These are phyloP conservation scores for Kwoniella dendrophila DNA, from an alignment of 768 basidiomycete species.

Conservation along the genomic window DNA sequence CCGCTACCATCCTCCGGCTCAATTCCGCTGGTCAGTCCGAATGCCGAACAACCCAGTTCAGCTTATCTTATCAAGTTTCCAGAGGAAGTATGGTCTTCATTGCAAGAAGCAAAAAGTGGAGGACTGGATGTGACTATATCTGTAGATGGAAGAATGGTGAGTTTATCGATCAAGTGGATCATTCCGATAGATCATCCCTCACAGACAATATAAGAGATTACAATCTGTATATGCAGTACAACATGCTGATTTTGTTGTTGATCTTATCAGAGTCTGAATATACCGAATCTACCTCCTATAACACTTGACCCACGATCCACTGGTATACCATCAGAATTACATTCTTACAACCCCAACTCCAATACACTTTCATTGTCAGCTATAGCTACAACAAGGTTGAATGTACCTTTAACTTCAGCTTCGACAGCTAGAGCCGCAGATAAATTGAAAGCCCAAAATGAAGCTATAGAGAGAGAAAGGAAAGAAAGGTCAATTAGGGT, in stretches of 20 bases:
- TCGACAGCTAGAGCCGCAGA: conserved; percentile 25
- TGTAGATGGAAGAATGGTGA: conserved; percentile 25
- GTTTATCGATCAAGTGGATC: no score
- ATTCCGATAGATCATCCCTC: background rate
- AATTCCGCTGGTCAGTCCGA: conserved; percentile 6
- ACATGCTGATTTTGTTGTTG: no score
- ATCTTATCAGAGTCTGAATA: conserved; percentile 25
- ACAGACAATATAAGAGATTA: background rate
- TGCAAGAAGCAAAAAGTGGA: conserved; percentile 11
- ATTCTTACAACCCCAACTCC: conserved; percentile 18
- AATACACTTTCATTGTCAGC: conserved; percentile 24
- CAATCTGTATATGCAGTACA: background rate
- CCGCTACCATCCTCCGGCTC: conserved; percentile 12
- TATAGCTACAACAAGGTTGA: conserved; percentile 30
- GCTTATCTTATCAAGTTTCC: conserved; percentile 41
- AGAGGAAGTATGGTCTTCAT: conserved; percentile 34
- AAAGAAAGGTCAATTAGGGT: conserved; percentile 31
- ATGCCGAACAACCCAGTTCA: conserved; percentile 14
- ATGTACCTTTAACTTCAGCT: conserved; percentile 31
- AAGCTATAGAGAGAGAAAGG: conserved; percentile 28
- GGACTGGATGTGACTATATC: conserved; percentile 20
- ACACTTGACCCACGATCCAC: conserved; percentile 24
- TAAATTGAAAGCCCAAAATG: conserved; percentile 24
- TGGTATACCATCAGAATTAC: conserved; percentile 35
- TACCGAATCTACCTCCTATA: conserved; percentile 26